Evolutionary conservation across 2,329 filamentous ascomycete species (phyloP).

Genomic region (Colletotrichum sublineola): DNA sequence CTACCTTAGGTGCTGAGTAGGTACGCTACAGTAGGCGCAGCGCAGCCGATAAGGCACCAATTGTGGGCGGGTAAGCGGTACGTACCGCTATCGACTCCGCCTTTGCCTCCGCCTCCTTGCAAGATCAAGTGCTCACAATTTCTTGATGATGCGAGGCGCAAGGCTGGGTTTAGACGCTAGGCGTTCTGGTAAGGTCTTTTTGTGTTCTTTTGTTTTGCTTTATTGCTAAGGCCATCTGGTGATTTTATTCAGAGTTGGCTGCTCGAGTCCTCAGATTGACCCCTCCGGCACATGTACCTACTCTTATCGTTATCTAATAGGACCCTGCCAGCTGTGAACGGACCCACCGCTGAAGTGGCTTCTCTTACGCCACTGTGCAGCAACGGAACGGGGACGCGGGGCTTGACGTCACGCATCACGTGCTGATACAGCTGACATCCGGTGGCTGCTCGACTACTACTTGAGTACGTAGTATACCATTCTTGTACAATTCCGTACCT

Average conservation of each 20-base stretch:
- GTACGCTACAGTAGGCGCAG: not conserved
- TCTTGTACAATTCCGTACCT: too few species aligned
- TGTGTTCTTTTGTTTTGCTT: not conserved
- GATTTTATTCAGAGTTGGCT: not conserved
- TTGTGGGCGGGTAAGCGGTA: not conserved
- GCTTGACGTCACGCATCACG: slow-evolving; percentile 41
- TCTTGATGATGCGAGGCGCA: not conserved
- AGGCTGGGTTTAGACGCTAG: not conserved
- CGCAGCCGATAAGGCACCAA: slow-evolving; percentile 39
- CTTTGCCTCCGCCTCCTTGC: not conserved
- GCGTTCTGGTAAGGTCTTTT: not conserved
- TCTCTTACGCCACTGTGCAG: slow-evolving; percentile 23
- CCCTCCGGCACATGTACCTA: not conserved
- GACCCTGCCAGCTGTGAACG: not conserved
- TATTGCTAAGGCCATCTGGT: not conserved
- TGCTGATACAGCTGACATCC: slow-evolving; percentile 28
- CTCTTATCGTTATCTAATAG: slow-evolving; percentile 32
- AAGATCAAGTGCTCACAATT: too few species aligned
- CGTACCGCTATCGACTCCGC: slow-evolving; percentile 14
- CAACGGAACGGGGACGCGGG: slow-evolving; percentile 17
- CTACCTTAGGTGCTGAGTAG: too few species aligned
- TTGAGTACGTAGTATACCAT: too few species aligned
- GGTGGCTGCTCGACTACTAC: not conserved
- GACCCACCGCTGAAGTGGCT: slow-evolving; percentile 9
- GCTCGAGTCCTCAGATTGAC: not conserved